A percentile compares a stretch with the other conserved stretches of the same genome.
Evolutionary conservation across 192 early-diverging fungal genomes (phyloP).

Genomic region (Backusella psychrophila): DNA sequence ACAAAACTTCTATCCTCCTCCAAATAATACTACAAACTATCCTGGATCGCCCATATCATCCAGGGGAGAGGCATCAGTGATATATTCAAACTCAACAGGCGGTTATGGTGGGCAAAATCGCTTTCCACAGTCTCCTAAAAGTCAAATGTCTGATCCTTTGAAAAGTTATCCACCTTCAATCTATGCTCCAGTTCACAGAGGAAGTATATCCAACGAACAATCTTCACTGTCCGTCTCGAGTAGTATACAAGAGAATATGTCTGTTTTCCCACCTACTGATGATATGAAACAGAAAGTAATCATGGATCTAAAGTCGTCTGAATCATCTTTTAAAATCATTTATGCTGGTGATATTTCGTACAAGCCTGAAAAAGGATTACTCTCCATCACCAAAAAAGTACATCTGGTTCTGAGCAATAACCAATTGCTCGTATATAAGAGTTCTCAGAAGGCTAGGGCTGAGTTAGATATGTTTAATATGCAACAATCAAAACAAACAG

Average conservation of each 20-base stretch:
- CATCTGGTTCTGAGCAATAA: conserved; percentile 34
- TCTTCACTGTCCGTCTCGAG: neutral
- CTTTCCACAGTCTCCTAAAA: neutral
- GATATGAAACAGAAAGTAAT: conserved; percentile 16
- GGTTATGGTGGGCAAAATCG: neutral
- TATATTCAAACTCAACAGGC: neutral
- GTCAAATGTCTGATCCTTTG: neutral
- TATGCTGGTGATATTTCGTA: conserved; percentile 24
- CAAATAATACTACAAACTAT: neutral
- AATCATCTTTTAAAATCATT: conserved; percentile 14
- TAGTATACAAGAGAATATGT: neutral
- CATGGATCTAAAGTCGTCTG: neutral
- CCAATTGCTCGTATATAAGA: conserved; percentile 28
- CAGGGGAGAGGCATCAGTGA: neutral
- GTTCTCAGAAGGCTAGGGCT: conserved; percentile 17
- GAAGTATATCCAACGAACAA: neutral
- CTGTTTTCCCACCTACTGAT: neutral
- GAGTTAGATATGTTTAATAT: conserved; percentile 24
- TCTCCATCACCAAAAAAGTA: conserved; percentile 23
- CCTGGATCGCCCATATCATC: neutral
- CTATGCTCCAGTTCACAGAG: neutral
- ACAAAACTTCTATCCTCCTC: neutral
- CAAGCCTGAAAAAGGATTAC: conserved; percentile 1
- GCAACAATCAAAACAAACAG: neutral
- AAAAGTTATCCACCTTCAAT: neutral